phyloP scores from a whole-genome alignment of 2,329 filamentous ascomycete genomes.

The Botrytis medusae region DNA sequence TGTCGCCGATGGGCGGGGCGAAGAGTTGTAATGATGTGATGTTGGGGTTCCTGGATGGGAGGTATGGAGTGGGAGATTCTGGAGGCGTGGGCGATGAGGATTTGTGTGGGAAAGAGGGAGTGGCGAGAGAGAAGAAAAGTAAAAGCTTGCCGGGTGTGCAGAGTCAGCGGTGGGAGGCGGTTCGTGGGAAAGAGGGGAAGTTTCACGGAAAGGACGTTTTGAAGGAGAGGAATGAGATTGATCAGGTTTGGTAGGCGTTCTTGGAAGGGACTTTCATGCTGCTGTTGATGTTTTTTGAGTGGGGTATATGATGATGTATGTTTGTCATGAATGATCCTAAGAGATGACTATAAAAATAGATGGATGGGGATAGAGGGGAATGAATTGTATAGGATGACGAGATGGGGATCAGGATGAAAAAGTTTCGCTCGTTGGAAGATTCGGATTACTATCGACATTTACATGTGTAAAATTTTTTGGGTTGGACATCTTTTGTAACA shows the following conservation, averaged over 20 bases:
- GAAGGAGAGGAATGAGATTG: not conserved
- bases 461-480: not conserved
- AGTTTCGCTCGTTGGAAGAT: not conserved
- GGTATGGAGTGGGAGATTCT: no score
- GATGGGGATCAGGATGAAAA: not conserved
- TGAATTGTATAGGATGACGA: not conserved
- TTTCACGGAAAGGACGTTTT: not conserved
- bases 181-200: not conserved
- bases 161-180: not conserved
- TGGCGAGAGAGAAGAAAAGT: not conserved
- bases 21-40: constrained; percentile 9
- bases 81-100: no score
- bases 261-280: no score
- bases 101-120: not conserved
- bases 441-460: not conserved
- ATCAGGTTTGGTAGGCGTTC: not conserved
- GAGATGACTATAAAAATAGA: not conserved
- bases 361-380: not conserved
- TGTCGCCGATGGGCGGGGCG: not conserved
- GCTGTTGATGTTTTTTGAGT: not conserved
- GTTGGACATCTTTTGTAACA: not conserved
- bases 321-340: not conserved
- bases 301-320: not conserved
- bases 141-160: not conserved
- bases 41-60: not conserved